These are phyloP conservation scores for Sideroxylon spinosum DNA, from an alignment of 179 eudicot genomes.

Conservation along the genomic window DNA sequence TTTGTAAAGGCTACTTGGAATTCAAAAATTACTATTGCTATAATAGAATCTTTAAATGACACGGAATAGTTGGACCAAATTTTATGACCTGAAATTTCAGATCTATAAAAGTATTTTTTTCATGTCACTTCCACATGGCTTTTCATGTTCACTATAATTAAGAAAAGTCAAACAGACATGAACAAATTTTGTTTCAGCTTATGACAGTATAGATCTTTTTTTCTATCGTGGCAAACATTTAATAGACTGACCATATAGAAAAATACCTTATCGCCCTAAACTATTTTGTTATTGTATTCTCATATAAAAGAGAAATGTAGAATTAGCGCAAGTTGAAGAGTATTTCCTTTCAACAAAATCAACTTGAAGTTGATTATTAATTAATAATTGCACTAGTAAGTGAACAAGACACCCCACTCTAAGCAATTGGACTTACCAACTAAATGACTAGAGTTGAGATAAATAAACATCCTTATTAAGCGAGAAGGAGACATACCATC, in stretches of 20 bases:
- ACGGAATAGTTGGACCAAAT: too few species aligned
- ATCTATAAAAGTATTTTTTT: too few species aligned
- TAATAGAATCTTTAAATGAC: too few species aligned
- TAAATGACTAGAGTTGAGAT: neutral
- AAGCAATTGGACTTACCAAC: too few species aligned
- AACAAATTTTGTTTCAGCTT: too few species aligned
- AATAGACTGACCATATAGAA: neutral
- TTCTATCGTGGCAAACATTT: neutral
- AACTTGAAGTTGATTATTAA: neutral
- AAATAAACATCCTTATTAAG: neutral
- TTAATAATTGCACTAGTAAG: neutral
- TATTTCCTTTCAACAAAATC: neutral
- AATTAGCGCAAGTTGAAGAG: too few species aligned
- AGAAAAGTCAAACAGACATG: too few species aligned
- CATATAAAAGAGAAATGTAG: neutral
- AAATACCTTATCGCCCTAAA: neutral
- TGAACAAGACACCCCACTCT: neutral
- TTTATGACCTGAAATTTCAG: too few species aligned
- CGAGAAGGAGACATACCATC: constrained; percentile 36
- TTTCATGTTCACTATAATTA: too few species aligned
- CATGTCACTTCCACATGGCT: too few species aligned
- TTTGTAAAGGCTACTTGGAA: constrained; percentile 37
- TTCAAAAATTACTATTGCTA: too few species aligned
- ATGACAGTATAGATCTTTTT: too few species aligned
- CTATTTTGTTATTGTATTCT: neutral